Percentiles rank a stretch among this genome's conserved stretches.
Conservation (phyloP, 2,329 filamentous ascomycete species). For the Xylaria sp. region DNA sequence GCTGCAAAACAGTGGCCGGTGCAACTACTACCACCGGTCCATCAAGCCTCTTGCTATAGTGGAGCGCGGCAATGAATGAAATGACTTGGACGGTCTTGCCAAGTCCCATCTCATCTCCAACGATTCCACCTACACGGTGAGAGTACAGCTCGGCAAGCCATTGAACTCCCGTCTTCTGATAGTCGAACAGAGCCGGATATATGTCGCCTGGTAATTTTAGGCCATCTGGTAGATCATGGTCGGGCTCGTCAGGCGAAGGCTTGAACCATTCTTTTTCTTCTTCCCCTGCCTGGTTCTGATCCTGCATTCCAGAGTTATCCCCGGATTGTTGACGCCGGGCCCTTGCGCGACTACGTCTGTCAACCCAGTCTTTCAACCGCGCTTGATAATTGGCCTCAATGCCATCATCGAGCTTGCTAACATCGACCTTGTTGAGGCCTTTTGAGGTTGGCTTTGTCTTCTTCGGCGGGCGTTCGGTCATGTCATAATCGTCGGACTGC, state of each 20-base stretch:
- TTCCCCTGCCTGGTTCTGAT: slow-evolving; percentile 35
- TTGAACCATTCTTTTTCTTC: slow-evolving; percentile 67
- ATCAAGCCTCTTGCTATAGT: slow-evolving; percentile 80
- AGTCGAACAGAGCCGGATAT: slow-evolving; percentile 86
- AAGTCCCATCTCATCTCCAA: slow-evolving; percentile 98
- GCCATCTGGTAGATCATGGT: slow-evolving; percentile 68
- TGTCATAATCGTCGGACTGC: slow-evolving; percentile 37
- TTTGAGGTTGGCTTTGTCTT: slow-evolving; percentile 38
- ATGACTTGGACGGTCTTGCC: slow-evolving; percentile 77
- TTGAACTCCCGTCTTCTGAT: slow-evolving; percentile 93
- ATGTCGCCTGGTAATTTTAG: slow-evolving; percentile 88
- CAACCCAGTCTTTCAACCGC: slow-evolving; percentile 70
- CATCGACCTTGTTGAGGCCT: slow-evolving; percentile 41
- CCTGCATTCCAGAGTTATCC: slow-evolving; percentile 39
- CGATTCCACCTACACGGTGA: slow-evolving; percentile 85
- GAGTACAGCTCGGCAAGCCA: slow-evolving; percentile 92
- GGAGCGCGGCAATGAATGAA: slow-evolving; percentile 80
- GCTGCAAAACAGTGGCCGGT: slow-evolving; percentile 88
- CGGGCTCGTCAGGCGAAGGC: slow-evolving; percentile 75
- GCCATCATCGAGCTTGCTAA: slow-evolving; percentile 74
- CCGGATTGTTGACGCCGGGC: slow-evolving; percentile 34
- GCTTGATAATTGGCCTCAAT: slow-evolving; percentile 75
- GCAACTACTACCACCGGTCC: slow-evolving; percentile 89
- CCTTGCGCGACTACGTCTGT: slow-evolving; percentile 56
- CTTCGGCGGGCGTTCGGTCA: slow-evolving; percentile 38